Base-by-base conservation (phyloP, 192 early-diverging fungal genomes). In the Diversispora epigaea region DNA sequence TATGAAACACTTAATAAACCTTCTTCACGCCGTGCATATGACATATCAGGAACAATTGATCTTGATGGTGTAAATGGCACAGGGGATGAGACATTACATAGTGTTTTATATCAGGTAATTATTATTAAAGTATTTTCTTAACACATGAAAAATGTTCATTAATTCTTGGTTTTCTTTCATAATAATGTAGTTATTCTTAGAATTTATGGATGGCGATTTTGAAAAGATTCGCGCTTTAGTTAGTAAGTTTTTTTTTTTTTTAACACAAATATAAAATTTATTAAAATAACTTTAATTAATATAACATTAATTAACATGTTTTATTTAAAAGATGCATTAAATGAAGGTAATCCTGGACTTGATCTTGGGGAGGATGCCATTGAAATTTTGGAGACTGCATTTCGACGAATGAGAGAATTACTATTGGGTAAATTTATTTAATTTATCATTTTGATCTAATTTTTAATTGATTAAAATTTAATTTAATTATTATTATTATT, bases 141-240 rank as follows among this genome's bases (percentile, higher is more conserved):
- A n/a, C n/a, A n/a, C n/a, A n/a, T n/a, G n/a, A n/a, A n/a, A n/a
- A n/a, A n/a, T n/a, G n/a, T n/a, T n/a, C n/a, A n/a, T n/a, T n/a
- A n/a, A n/a, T n/a, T n/a, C n/a, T n/a, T n/a, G n/a, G n/a, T n/a
- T n/a, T n/a, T n/a, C n/a, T n/a, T n/a, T n/a, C n/a, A n/a, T n/a
- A n/a, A n/a, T n/a, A n/a, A n/a, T n/a, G n/a, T 57, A 83, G 82
- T 56, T 83, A 52, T 87, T 87, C 62, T 80, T 84, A 44, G 86
- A 87, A 74, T 86, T 87, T 63, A 80, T 87, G 81, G 86, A 87
- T 68, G 86, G 86, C 50, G 86, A 87, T 70, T 87, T 87, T 73
- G 84, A 87, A 63, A 85, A 81, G 45, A 84, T 87, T 44, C 77
- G 86, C 3, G 79, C 84, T 40, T 84, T 87, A 80, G 84, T 87